phyloP scores from a whole-genome alignment of 768 basidiomycete species.

The Pleurotus ostreatus region DNA sequence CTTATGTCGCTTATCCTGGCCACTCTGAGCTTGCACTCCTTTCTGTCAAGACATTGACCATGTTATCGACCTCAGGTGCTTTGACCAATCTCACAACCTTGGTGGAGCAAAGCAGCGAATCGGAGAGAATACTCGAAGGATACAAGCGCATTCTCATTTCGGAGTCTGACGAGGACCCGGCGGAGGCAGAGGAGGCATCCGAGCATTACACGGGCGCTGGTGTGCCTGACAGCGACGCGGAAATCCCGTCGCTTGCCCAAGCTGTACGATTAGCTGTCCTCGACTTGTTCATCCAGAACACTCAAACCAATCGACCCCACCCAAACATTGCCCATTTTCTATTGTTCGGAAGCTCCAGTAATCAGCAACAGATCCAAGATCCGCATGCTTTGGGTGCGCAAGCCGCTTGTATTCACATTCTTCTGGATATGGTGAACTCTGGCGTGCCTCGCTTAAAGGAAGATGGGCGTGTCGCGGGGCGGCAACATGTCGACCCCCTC shows the following conservation, averaged over 20 bases:
- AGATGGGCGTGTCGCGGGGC: constrained; percentile 35
- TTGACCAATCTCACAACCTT: constrained; percentile 75
- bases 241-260: constrained; percentile 50
- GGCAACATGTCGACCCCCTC: constrained; percentile 43
- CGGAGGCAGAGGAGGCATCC: constrained; percentile 52
- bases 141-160: constrained; percentile 64
- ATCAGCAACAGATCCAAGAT: constrained; percentile 68
- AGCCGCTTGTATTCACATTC: constrained; percentile 72
- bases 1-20: constrained; percentile 69
- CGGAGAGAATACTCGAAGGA: constrained; percentile 79
- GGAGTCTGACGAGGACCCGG: constrained; percentile 60
- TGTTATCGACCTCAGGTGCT: constrained; percentile 61
- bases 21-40: constrained; percentile 74
- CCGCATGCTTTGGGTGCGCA: constrained; percentile 70
- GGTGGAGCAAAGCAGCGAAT: constrained; percentile 77
- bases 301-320: constrained; percentile 52
- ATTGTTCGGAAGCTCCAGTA: constrained; percentile 64
- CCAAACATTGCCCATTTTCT: constrained; percentile 89
- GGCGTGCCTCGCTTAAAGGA: constrained; percentile 62
- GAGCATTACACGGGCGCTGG: constrained; percentile 73
- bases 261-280: constrained; percentile 74
- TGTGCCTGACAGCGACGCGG: constrained; percentile 50
- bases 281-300: constrained; percentile 78
- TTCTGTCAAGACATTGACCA: constrained; percentile 71
- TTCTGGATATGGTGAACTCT: constrained; percentile 71